Evolutionary conservation across 495 filamentous ascomycete species (phyloP).

Genomic region (Neurospora sp.): DNA sequence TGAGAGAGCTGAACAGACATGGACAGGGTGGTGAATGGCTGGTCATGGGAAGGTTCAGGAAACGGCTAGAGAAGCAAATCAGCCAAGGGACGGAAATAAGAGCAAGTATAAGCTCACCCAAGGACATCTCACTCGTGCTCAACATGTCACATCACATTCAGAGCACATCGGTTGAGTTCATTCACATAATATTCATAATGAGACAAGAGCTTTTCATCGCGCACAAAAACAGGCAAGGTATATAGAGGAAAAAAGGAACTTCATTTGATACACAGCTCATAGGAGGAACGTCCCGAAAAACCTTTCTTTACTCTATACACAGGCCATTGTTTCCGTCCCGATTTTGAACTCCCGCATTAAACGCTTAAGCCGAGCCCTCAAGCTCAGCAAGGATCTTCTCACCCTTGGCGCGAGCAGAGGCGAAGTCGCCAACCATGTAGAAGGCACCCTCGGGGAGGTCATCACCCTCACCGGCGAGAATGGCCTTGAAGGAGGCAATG

Average conservation of each 20-base stretch:
- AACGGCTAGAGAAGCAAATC: background rate
- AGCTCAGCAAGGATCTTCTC: constrained; percentile 99
- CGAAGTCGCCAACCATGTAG: constrained; percentile 98
- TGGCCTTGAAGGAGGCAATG: constrained; percentile 92
- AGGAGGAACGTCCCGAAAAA: constrained; percentile 22
- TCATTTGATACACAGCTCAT: constrained; percentile 35
- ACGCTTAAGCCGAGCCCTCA: constrained; percentile 43
- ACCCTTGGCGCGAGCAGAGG: constrained; percentile 89
- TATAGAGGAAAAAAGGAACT: background rate
- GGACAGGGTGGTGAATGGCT: background rate
- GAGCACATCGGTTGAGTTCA: background rate
- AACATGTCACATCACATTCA: background rate
- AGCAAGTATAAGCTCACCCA: background rate
- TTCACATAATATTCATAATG: background rate
- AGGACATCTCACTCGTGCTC: background rate
- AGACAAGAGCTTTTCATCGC: background rate
- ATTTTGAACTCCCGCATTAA: constrained; percentile 44
- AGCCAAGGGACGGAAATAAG: background rate
- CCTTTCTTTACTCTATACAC: constrained; percentile 29
- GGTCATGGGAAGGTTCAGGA: background rate
- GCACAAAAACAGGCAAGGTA: background rate
- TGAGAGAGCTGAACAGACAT: background rate
- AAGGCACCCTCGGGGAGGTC: constrained; percentile 92
- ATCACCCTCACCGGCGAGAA: constrained; percentile 91
- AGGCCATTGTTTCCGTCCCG: constrained; percentile 21